A percentile compares a stretch with the other conserved stretches of the same genome.
These are phyloP conservation scores for Naganishia vaughanmartiniae DNA, from an alignment of 768 basidiomycete genomes.

Conservation along the genomic window DNA sequence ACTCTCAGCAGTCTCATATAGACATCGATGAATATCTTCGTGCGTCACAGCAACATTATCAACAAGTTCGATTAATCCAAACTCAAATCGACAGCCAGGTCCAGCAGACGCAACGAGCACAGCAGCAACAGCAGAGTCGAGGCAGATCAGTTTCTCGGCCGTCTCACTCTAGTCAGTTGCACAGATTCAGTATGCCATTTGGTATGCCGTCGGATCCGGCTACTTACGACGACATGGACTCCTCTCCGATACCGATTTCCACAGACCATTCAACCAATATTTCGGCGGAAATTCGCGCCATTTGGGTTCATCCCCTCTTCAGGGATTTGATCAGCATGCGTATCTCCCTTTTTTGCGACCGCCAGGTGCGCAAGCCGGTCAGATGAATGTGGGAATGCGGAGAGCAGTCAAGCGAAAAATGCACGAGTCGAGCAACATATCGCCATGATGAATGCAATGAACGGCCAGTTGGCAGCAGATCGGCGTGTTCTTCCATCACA, in stretches of 20 bases:
- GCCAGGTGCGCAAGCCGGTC: background rate
- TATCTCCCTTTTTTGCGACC: constrained; percentile 4
- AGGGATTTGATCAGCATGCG: constrained; percentile 11
- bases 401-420: constrained; percentile 23
- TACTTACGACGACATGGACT: constrained; percentile 6
- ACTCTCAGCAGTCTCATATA: background rate
- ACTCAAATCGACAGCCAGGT: background rate
- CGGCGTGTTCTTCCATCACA: background rate
- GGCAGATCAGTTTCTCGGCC: constrained; percentile 27
- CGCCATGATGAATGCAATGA: constrained; percentile 38
- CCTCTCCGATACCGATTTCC: constrained; percentile 38
- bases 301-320: constrained; percentile 17
- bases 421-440: constrained; percentile 52
- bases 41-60: constrained; percentile 12
- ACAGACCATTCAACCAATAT: constrained; percentile 41
- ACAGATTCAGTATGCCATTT: constrained; percentile 11
- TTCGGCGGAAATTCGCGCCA: constrained; percentile 35
- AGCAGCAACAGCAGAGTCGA: constrained; percentile 23
- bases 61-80: constrained; percentile 10
- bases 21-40: constrained; percentile 16
- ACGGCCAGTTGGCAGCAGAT: constrained; percentile 2
- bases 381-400: background rate
- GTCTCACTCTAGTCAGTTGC: constrained; percentile 7
- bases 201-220: too few relatives aligned
- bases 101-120: constrained; percentile 1